Evolutionary conservation across 2,329 filamentous ascomycete species (phyloP).

Genomic region (Hypomyces rosellus): DNA sequence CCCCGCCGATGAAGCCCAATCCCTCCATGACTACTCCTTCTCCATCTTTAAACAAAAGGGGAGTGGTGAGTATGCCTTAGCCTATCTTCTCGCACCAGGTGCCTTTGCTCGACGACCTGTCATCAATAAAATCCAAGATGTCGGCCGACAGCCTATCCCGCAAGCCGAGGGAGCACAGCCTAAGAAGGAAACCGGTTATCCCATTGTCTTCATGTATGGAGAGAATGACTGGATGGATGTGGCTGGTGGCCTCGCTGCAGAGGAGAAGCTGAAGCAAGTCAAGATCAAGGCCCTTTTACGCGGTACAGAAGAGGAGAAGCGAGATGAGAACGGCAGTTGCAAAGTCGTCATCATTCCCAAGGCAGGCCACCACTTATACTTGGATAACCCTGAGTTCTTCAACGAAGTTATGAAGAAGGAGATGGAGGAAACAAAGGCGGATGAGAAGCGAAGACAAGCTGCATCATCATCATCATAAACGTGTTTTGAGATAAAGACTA

Average conservation of each 20-base stretch:
- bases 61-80: slow-evolving; percentile 87
- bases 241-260: slow-evolving; percentile 71
- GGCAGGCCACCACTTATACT: slow-evolving; percentile 54
- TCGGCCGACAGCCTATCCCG: slow-evolving; percentile 64
- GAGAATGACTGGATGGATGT: slow-evolving; percentile 99
- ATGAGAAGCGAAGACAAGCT: slow-evolving; percentile 21
- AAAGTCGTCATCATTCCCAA: slow-evolving; percentile 72
- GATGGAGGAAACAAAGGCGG: slow-evolving; percentile 42
- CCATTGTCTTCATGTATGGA: slow-evolving; percentile 91
- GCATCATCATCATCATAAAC: not conserved
- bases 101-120: slow-evolving; percentile 85
- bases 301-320: slow-evolving; percentile 61
- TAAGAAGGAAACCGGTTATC: slow-evolving; percentile 58
- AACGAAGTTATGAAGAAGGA: slow-evolving; percentile 48
- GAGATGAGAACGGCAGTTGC: slow-evolving; percentile 68
- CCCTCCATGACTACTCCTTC: slow-evolving; percentile 90
- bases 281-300: slow-evolving; percentile 52
- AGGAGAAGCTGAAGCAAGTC: slow-evolving; percentile 69
- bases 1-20: slow-evolving; percentile 69
- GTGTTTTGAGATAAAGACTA: not conserved
- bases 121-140: slow-evolving; percentile 77
- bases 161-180: slow-evolving; percentile 19
- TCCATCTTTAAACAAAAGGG: slow-evolving; percentile 88
- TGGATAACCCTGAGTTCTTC: slow-evolving; percentile 54
- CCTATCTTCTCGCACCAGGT: slow-evolving; percentile 88